Evolutionary conservation across 2,329 filamentous ascomycete genomes (phyloP), one percentile per base, ranked within the genome.

Genomic region (Orbilia ellipsospora): DNA sequence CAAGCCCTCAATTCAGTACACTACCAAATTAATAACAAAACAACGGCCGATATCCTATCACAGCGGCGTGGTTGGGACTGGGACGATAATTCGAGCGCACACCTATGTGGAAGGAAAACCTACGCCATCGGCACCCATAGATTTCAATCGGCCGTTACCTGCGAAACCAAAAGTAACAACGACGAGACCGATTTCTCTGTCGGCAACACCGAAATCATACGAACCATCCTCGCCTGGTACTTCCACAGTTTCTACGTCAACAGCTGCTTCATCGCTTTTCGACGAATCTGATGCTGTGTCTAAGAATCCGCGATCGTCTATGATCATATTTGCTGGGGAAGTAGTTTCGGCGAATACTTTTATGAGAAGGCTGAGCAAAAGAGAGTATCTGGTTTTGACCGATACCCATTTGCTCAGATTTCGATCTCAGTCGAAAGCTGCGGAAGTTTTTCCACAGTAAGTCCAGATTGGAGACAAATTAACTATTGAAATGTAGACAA

Each of bases 311-410:
- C 42, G 62, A 23, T 57, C 66, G 6, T 69, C 72, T 3, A 50
- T 72, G 48, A 72, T 77, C n/a, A 44, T 77, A 40, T 77, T 77
- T 77, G 87, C 91, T 82, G 90, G 90, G 44, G 90, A 91, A 80
- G 88, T 91, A 15, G 89, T 92, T 81, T 91, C 88, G 12, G 88
- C 88, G 57, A 89, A 87, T 67, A 87, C 88, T 73, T 88, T 92
- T 85, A 90, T 91, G 82, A 85, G 89, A 80, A 91, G 90, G 83
- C 50, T 77, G 57, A 67, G 63, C 23, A 90, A 89, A 83, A 90
- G 87, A 81, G 89, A 92, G 80, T 92, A 90, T 79, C 83, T 92
- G 65, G 90, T 92, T 13, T 83, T 92, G 77, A 92, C 89, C 5
- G 90, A 91, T 77, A 87, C 86, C 4, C 88, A 91, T 81, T 82